Conservation (phyloP, 768 basidiomycete genomes). For the Pleurotus tuoliensis region DNA sequence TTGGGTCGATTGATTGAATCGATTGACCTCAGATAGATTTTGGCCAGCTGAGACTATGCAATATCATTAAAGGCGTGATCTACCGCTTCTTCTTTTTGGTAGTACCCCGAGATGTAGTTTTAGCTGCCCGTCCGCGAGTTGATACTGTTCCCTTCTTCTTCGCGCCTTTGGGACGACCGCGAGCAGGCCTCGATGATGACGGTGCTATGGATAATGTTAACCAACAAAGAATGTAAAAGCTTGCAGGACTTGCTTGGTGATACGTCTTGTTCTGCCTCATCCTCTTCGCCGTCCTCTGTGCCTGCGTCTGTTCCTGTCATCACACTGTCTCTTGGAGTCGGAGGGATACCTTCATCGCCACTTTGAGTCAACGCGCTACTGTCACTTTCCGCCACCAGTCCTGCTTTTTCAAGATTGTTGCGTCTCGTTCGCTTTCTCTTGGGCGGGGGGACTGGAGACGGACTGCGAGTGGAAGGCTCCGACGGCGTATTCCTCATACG, state of each 20-base stretch:
- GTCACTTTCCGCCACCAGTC: conserved; percentile 78
- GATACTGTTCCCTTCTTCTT: conserved; percentile 21
- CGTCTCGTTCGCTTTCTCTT: conserved; percentile 26
- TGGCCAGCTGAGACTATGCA: neutral
- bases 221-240: neutral
- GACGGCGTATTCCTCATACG: conserved; percentile 65
- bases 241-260: conserved; percentile 46
- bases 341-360: conserved; percentile 62
- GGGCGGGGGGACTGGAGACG: conserved; percentile 23
- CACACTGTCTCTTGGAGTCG: conserved; percentile 62
- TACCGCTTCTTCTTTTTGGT: conserved; percentile 47
- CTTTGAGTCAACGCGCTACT: conserved; percentile 83
- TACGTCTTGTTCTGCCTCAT: conserved; percentile 52
- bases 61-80: neutral
- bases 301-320: conserved; percentile 70
- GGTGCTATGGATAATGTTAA: conserved; percentile 19
- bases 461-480: conserved; percentile 54
- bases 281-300: conserved; percentile 67
- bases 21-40: neutral
- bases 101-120: conserved; percentile 27
- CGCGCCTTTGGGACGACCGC: conserved; percentile 28
- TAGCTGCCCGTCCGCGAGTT: conserved; percentile 26
- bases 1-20: neutral
- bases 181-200: conserved; percentile 30
- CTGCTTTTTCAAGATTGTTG: conserved; percentile 62